Base-by-base conservation (phyloP, 768 basidiomycete genomes). In the Pleurotus citrinopileatus region DNA sequence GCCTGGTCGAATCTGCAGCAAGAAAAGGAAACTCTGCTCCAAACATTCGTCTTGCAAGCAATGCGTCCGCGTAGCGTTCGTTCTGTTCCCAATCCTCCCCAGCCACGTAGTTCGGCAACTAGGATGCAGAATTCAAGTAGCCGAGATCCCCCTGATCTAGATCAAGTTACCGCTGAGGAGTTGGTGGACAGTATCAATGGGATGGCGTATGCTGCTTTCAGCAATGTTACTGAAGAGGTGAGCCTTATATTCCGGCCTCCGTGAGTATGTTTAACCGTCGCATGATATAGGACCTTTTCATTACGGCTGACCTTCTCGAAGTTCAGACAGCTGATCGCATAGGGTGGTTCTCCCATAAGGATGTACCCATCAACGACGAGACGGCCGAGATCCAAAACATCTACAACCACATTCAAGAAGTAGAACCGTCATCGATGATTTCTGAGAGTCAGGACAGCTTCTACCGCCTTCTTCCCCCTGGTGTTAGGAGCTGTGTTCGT, bases 141-240 rank as follows among this genome's bases (percentile, higher is more conserved):
- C 54, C 67, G 75, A 36, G 79, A 83, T 42, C 73, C 81, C 5
- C 86, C 84, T 2, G 81, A 86, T 58, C 63, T 90, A 12, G 87
- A 90, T 64, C 73, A 70, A n/a, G 68, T 84, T 55, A 73, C 74
- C 37, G 77, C 86, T 0, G 85, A 86, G 57, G 83, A 86, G 42
- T 77, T 94, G 34, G 89, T 93, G n/a, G 83, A 85, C 43, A 86
- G 82, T 59, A 57, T 94, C 52, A 87, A 94, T 59, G 80, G 84
- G 0, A 89, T 92, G 84, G 87, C 83, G 0, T 71, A 72, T 54
- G 86, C 89, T 28, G 84, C 87, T 1, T 84, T 90, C 63, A 82
- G 81, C 54, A 91, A 89, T 61, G 81, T 93, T 29, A 83, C 81
- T 20, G 84, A 89, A 64, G 90, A 92, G 75, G 89, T 89, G 63